These are phyloP conservation scores for Nothophaeocryptopus gaeumannii DNA, from an alignment of 2,329 filamentous ascomycete species.

Conservation along the genomic window DNA sequence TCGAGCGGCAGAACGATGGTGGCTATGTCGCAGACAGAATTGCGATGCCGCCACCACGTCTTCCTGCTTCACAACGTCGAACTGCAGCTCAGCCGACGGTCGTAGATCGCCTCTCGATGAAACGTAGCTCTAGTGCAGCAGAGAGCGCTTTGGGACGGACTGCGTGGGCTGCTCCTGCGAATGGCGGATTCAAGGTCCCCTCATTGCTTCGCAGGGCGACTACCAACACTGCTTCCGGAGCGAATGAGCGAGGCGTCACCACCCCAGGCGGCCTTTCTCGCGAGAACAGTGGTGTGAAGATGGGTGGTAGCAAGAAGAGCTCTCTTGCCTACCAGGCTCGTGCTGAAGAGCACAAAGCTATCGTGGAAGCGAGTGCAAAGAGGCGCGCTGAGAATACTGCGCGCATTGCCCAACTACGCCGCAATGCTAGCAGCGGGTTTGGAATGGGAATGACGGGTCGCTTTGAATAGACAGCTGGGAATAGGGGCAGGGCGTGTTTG, in stretches of 20 bases:
- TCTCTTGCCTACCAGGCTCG: conserved; percentile 60
- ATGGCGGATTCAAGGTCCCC: conserved; percentile 63
- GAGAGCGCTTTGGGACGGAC: conserved; percentile 23
- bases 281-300: conserved; percentile 38
- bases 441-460: conserved; percentile 38
- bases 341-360: conserved; percentile 54
- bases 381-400: conserved; percentile 50
- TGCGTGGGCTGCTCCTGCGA: conserved; percentile 41
- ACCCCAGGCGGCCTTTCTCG: conserved; percentile 23
- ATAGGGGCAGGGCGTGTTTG: not conserved
- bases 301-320: conserved; percentile 56
- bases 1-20: conserved; percentile 31
- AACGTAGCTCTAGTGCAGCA: conserved; percentile 37
- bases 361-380: conserved; percentile 52
- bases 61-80: conserved; percentile 36
- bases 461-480: conserved; percentile 38
- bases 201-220: conserved; percentile 71
- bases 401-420: conserved; percentile 43
- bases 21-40: conserved; percentile 30
- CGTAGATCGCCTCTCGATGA: conserved; percentile 72
- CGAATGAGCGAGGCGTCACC: conserved; percentile 41
- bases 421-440: conserved; percentile 39
- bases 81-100: conserved; percentile 46
- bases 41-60: conserved; percentile 40
- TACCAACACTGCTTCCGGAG: conserved; percentile 43